Base-by-base conservation (phyloP, 208 protist species). In the Entamoeba dispar region DNA sequence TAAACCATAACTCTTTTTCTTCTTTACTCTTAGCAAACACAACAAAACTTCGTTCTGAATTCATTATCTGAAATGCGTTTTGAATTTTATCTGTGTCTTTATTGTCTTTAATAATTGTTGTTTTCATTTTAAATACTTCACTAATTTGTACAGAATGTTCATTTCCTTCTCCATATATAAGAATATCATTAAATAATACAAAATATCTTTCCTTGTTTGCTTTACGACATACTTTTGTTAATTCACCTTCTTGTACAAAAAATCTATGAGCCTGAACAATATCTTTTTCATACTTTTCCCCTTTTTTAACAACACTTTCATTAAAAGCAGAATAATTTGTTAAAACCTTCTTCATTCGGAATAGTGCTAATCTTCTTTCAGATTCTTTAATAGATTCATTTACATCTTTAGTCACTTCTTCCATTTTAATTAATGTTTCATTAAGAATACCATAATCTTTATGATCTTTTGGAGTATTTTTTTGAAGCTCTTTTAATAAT, bases 191-290 rank as follows among this genome's bases (percentile, higher is more conserved):
- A n/a, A 92, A 92, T n/a, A 92, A 51, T 19, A 92, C 34, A 92
- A 92, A 92, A 31, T 92, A 50, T 31, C 90, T 10, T 4, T 47
- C 43, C 38, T 92, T 92, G 31, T 92, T 47, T 50, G 90, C 90
- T 50, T 92, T 92, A 22, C 90, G 90, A 50, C 90, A 92, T 22
- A 92, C 90, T 92, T 92, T 92, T 31, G 49, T 92, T 19, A 92
- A n/a, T 31, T 43, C 31, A 7, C 90, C 90, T 92, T 92, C 43
- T 19, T 50, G n/a, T 0, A 92, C 43, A 50, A 49, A 50, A 51
- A 51, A 50, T 47, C 90, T 10, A 92, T 47, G 49, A 17, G 90
- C 61, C 3, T 77, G 61, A 38, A 77, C 61, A 38, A 77, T 34
- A 77, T 77, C 61, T 34, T 77, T 77, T 3, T 77, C 61, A 34